Evolutionary conservation across 306 rosid species (phyloP).

Genomic region (Phaseolus lunatus): DNA sequence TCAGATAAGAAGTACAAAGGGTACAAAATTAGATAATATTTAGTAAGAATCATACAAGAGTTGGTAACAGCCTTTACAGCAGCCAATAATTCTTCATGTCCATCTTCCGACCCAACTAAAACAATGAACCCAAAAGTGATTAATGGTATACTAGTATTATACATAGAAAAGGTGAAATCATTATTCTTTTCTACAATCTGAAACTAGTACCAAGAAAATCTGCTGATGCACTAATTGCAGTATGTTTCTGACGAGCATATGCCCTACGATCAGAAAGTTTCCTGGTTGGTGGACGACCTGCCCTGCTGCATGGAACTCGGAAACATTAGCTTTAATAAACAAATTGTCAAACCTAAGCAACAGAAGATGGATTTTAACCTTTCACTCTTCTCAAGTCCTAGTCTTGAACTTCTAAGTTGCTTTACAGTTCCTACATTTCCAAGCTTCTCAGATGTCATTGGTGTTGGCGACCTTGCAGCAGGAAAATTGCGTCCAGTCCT

Average conservation of each 20-base stretch:
- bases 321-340: conserved; percentile 45
- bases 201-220: conserved; percentile 77
- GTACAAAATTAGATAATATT: conserved; percentile 37
- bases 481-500: conserved; percentile 76
- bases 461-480: conserved; percentile 63
- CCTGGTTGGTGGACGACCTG: conserved; percentile 92
- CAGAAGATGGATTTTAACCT: conserved; percentile 56
- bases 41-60: conserved; percentile 61
- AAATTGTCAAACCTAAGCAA: conserved; percentile 38
- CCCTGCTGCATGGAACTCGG: conserved; percentile 70
- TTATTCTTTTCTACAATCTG: conserved; percentile 20
- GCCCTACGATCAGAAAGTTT: conserved; percentile 88
- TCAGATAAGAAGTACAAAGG: conserved; percentile 40
- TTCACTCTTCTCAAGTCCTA: conserved; percentile 75
- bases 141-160: conserved; percentile 37
- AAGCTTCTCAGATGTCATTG: conserved; percentile 69
- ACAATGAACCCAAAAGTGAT: conserved; percentile 50
- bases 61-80: conserved; percentile 74
- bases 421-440: conserved; percentile 74
- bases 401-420: conserved; percentile 85
- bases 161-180: conserved; percentile 26
- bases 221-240: conserved; percentile 63
- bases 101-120: conserved; percentile 81
- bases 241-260: conserved; percentile 77
- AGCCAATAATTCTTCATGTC: conserved; percentile 79